These are phyloP conservation scores for Pilatotrama ljubarskyi DNA, from an alignment of 768 basidiomycete species.

Conservation along the genomic window DNA sequence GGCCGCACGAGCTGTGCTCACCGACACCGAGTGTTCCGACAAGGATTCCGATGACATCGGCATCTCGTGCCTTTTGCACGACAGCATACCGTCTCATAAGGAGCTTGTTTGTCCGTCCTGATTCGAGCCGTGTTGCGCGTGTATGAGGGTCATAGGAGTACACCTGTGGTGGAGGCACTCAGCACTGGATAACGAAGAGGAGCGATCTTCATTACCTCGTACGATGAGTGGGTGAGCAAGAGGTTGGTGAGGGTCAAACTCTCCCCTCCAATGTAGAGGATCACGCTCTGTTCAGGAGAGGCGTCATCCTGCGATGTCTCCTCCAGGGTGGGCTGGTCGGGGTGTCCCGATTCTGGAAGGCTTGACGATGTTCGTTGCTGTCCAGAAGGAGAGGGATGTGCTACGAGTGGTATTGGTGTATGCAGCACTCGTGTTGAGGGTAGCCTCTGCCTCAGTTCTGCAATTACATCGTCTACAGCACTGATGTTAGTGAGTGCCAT, in stretches of 20 bases:
- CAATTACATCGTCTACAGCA: slow-evolving; percentile 36
- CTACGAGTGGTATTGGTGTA: slow-evolving; percentile 31
- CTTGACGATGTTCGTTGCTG: background rate
- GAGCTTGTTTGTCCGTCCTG: slow-evolving; percentile 70
- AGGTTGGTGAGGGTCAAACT: slow-evolving; percentile 81
- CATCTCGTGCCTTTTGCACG: slow-evolving; percentile 85
- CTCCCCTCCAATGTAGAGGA: slow-evolving; percentile 76
- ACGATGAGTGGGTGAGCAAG: slow-evolving; percentile 75
- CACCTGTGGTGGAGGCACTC: slow-evolving; percentile 45
- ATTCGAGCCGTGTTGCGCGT: slow-evolving; percentile 52
- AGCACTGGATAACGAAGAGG: background rate
- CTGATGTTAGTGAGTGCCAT: background rate
- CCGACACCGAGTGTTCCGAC: slow-evolving; percentile 92
- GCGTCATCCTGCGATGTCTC: background rate
- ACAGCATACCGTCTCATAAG: slow-evolving; percentile 88
- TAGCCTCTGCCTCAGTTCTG: slow-evolving; percentile 31
- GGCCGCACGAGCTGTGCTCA: slow-evolving; percentile 35
- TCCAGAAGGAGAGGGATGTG: slow-evolving; percentile 15
- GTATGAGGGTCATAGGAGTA: slow-evolving; percentile 72
- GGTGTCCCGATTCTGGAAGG: too few species aligned
- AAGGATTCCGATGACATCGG: slow-evolving; percentile 93
- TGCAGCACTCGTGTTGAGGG: slow-evolving; percentile 38
- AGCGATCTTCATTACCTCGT: slow-evolving; percentile 43
- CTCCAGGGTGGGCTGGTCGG: too few species aligned
- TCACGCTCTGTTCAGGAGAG: slow-evolving; percentile 32